These are phyloP conservation scores for Phaffia australis DNA, from an alignment of 768 basidiomycete species.

Conservation along the genomic window DNA sequence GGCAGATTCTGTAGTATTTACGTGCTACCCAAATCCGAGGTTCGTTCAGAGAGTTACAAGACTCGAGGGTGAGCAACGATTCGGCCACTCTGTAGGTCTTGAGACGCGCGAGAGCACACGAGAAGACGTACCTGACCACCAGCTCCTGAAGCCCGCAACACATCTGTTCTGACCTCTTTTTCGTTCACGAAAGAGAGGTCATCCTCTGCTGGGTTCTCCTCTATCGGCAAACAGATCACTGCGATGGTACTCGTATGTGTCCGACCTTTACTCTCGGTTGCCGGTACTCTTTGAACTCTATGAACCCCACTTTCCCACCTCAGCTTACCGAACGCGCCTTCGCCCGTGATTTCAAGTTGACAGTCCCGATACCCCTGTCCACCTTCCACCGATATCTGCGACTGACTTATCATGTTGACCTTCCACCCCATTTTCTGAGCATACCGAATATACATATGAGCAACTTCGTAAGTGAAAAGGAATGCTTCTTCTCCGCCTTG, in stretches of 20 bases:
- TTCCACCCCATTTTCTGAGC: constrained; percentile 53
- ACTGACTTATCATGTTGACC: constrained; percentile 35
- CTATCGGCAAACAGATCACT: constrained; percentile 67
- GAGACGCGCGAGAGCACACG: neutral
- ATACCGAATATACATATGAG: constrained; percentile 70
- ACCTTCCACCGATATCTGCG: constrained; percentile 24
- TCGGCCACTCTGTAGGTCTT: neutral
- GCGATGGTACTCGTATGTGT: constrained; percentile 87
- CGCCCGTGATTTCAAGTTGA: constrained; percentile 61
- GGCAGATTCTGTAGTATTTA: constrained; percentile 97
- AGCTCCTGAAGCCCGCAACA: constrained; percentile 93
- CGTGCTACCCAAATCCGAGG: constrained; percentile 53
- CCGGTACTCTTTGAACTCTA: constrained; percentile 85
- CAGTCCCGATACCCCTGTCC: constrained; percentile 36
- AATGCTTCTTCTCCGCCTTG: constrained; percentile 84
- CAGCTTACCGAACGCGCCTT: constrained; percentile 64
- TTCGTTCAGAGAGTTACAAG: neutral
- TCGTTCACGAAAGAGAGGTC: constrained; percentile 57
- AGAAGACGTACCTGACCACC: constrained; percentile 67
- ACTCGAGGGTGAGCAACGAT: too few relatives aligned
- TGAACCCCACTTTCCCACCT: constrained; percentile 93
- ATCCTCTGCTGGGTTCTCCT: constrained; percentile 51
- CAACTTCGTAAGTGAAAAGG: constrained; percentile 64
- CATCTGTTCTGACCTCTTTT: constrained; percentile 78
- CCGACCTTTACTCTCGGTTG: constrained; percentile 75